These are phyloP conservation scores for Mucor racemosus DNA, from an alignment of 371 early-diverging fungal genomes.

Conservation along the genomic window DNA sequence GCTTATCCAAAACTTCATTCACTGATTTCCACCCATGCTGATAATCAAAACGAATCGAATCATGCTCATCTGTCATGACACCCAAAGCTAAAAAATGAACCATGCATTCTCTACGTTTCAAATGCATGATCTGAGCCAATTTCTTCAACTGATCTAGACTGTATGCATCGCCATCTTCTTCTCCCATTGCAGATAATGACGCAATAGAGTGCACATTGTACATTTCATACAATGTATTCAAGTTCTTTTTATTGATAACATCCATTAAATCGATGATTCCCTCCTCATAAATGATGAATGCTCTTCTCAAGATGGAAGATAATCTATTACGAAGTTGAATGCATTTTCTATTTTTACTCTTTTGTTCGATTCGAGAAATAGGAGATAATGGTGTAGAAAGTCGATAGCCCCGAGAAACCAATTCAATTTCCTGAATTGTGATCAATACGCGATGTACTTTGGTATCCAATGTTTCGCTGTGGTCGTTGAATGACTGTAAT, in stretches of 20 bases:
- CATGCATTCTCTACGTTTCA: slow-evolving; percentile 55
- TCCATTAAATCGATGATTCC: slow-evolving; percentile 46
- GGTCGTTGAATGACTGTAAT: slow-evolving; percentile 54
- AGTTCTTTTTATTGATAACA: slow-evolving; percentile 37
- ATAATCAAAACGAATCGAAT: slow-evolving; percentile 35
- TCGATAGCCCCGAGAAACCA: slow-evolving; percentile 74
- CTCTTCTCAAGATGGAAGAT: slow-evolving; percentile 39
- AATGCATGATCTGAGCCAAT: slow-evolving; percentile 48
- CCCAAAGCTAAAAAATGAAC: slow-evolving; percentile 48
- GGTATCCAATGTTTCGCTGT: slow-evolving; percentile 59
- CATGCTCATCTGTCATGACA: slow-evolving; percentile 40
- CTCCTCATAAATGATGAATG: slow-evolving; percentile 48
- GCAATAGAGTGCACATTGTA: slow-evolving; percentile 50
- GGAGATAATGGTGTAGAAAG: slow-evolving; percentile 67
- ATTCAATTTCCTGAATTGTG: slow-evolving; percentile 74
- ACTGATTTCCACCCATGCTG: slow-evolving; percentile 38
- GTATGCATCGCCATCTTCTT: slow-evolving; percentile 20
- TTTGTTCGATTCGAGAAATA: slow-evolving; percentile 71
- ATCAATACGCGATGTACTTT: slow-evolving; percentile 66
- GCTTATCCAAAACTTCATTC: slow-evolving; percentile 33
- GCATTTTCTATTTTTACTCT: slow-evolving; percentile 58
- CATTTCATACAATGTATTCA: slow-evolving; percentile 49
- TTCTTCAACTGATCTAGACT: slow-evolving; percentile 47
- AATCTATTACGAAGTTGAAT: slow-evolving; percentile 37
- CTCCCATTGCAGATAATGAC: slow-evolving; percentile 39